phyloP scores from a whole-genome alignment of 371 early-diverging fungal genomes.

The Massospora cicadina region DNA sequence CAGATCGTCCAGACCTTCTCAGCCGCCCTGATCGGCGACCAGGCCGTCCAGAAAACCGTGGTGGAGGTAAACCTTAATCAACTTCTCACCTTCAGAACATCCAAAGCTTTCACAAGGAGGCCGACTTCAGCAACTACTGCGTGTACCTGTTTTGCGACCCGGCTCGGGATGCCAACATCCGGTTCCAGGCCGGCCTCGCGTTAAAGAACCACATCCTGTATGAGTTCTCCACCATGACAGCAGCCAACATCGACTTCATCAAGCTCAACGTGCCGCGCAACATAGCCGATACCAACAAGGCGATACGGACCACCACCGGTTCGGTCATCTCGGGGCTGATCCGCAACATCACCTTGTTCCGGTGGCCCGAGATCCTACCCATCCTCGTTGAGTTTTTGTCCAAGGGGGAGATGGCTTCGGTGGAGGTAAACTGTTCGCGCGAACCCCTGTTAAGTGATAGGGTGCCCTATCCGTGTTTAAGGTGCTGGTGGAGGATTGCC shows the following conservation, averaged over 20 bases:
- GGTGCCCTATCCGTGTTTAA: conserved; percentile 67
- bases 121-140: conserved; percentile 80
- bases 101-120: conserved; percentile 59
- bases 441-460: conserved; percentile 19
- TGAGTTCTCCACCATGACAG: conserved; percentile 34
- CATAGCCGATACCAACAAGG: conserved; percentile 46
- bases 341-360: conserved; percentile 36
- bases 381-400: conserved; percentile 56
- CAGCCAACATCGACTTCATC: conserved; percentile 49
- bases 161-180: conserved; percentile 35
- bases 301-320: conserved; percentile 53
- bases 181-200: conserved; percentile 72
- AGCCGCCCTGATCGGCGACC: conserved; percentile 33
- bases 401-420: conserved; percentile 37
- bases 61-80: conserved; percentile 8
- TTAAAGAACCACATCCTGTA: conserved; percentile 70
- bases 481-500: conserved; percentile 86
- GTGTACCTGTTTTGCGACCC: conserved; percentile 64
- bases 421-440: conserved; percentile 35
- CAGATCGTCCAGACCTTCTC: conserved; percentile 42
- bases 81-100: conserved; percentile 37
- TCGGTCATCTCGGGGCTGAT: conserved; percentile 75
- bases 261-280: conserved; percentile 49
- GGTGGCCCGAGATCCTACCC: conserved; percentile 71
- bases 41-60: conserved; percentile 21